Evolutionary conservation across 768 basidiomycete species (phyloP), one percentile per base, ranked within the genome.

Genomic region (Serpula lacrymans): DNA sequence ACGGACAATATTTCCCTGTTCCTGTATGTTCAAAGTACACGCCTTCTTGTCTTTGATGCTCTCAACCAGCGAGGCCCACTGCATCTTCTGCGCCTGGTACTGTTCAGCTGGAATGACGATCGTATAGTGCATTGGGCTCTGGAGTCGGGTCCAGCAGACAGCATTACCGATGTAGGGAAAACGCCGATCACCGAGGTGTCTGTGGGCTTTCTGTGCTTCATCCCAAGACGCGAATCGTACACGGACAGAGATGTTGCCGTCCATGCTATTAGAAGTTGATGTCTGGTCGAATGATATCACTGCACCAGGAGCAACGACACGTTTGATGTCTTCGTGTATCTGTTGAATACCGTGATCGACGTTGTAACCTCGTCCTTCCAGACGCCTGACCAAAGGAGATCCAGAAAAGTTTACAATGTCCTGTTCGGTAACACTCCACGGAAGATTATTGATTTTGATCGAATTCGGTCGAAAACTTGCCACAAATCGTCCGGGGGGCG

Each of bases 171-270:
- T 40, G 22, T 44, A 54, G 7, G 41, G 32, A 16, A 67, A 58
- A 6, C 52, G 51, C 23, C 53, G 63, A 5, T 58, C 55, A 4
- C 60, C 53, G 26, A 81, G 60, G 14, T 42, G 48, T 5, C 62
- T 59, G 18, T 65, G 55, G 6, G 70, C 70, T 1, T 45, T 36
- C 29, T 75, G 65, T 2, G 76, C 76, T 6, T 61, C 64, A 14
- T 77, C 74, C 68, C 72, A 73, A 10, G 67, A 62, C 7, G 64
- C 50, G 49, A 82, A 84, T 18, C 65, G 65, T 5, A 68, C 72
- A 34, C 66, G 71, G 1, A 69, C 59, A 4, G 39, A 52, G 20
- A 68, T 44, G 34, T 58, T 49, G 10, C 68, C 64, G 6, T 65
- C 63, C n/a, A 46, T 31, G n/a, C 44, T 45, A 23, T 46, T 49